A percentile compares a stretch with the other conserved stretches of the same genome.
phyloP scores from a whole-genome alignment of 805 yeast genomes.

The Pachysolen tannophilus region DNA sequence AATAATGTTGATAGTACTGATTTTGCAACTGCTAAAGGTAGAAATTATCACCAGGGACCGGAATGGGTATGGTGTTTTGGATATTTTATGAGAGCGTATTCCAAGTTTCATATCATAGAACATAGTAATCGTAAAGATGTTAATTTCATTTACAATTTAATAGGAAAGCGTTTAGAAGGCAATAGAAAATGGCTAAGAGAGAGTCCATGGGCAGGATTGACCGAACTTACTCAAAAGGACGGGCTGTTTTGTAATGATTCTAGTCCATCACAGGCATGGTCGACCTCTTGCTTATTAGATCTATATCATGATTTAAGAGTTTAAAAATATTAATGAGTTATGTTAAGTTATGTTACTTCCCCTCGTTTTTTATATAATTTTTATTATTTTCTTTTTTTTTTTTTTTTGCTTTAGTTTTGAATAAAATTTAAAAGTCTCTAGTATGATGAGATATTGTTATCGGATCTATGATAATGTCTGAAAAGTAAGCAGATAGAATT shows the following conservation, averaged over 20 bases:
- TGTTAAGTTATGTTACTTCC: not conserved
- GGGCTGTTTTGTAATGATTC: slow-evolving; percentile 80
- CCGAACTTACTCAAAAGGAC: slow-evolving; percentile 86
- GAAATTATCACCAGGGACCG: slow-evolving; percentile 98
- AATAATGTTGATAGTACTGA: slow-evolving; percentile 77
- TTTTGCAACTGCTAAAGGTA: slow-evolving; percentile 89
- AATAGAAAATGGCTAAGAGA: slow-evolving; percentile 63
- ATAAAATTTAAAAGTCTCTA: no score
- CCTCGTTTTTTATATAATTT: not conserved
- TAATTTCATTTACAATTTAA: slow-evolving; percentile 44
- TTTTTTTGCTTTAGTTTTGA: not conserved
- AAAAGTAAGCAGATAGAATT: no score
- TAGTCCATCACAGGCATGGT: slow-evolving; percentile 97
- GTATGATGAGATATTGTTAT: no score
- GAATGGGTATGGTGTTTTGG: slow-evolving; percentile 97
- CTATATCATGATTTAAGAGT: slow-evolving; percentile 50
- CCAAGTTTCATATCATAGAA: slow-evolving; percentile 38
- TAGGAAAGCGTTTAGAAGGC: slow-evolving; percentile 52
- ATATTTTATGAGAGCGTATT: slow-evolving; percentile 74
- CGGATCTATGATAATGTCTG: no score
- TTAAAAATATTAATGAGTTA: not conserved
- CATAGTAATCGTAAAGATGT: slow-evolving; percentile 23
- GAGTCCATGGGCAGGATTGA: slow-evolving; percentile 90
- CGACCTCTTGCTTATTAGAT: slow-evolving; percentile 79
- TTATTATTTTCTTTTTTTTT: not conserved